Conservation (phyloP, 129 eudicot species). For the Artemisia annua region DNA sequence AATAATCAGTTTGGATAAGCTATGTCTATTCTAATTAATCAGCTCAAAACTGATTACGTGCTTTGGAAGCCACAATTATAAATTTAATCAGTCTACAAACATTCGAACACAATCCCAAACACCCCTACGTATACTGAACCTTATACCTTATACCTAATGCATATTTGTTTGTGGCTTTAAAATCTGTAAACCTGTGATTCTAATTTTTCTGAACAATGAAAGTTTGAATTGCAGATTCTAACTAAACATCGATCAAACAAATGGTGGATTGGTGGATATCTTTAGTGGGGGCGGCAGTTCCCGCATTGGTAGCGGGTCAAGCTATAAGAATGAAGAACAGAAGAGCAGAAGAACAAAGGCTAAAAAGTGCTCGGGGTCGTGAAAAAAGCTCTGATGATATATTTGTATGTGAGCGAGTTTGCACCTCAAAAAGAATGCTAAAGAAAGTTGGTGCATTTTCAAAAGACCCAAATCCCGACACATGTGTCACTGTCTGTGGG, state of each 20-base stretch:
- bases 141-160: no score
- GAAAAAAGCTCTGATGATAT: constrained; percentile 95
- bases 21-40: no score
- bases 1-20: no score
- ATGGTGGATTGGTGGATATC: constrained; percentile 99
- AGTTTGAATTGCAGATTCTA: constrained; percentile 11
- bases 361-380: constrained; percentile 76
- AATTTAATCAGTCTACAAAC: no score
- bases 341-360: constrained; percentile 74
- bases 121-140: no score
- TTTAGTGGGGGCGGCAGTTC: constrained; percentile 79
- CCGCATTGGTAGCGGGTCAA: constrained; percentile 81
- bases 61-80: no score
- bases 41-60: no score
- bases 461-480: constrained; percentile 84
- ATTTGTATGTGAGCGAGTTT: constrained; percentile 93
- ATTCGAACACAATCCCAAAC: no score
- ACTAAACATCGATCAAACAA: background rate
- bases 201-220: background rate
- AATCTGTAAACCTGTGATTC: background rate
- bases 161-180: no score
- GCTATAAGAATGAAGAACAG: constrained; percentile 74
- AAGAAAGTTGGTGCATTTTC: constrained; percentile 94
- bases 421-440: constrained; percentile 92
- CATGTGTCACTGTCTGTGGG: constrained; percentile 95